Evolutionary conservation across 2,329 filamentous ascomycete genomes (phyloP).

Genomic region (Corynespora cassiicola): DNA sequence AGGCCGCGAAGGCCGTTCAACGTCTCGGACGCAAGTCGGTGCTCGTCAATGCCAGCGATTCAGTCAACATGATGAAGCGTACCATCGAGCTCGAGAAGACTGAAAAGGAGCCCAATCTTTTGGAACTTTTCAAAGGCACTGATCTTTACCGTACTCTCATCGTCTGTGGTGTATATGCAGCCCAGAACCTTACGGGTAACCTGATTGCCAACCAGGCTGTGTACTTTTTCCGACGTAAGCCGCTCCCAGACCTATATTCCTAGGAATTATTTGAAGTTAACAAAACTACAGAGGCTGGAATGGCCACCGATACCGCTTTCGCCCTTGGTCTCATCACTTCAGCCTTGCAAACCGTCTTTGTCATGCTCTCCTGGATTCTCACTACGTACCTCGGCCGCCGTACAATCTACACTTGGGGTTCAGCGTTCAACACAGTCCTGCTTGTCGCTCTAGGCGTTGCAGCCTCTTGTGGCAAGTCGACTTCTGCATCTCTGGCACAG

Average conservation of each 20-base stretch:
- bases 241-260: conserved; percentile 10
- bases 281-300: conserved; percentile 64
- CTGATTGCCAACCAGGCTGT: conserved; percentile 69
- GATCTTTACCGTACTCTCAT: conserved; percentile 13
- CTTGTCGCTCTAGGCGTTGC: conserved; percentile 66
- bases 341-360: conserved; percentile 65
- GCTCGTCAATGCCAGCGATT: conserved; percentile 48
- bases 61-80: conserved; percentile 66
- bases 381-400: conserved; percentile 69
- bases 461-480: conserved; percentile 55
- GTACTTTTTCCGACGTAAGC: conserved; percentile 65
- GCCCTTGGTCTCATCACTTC: conserved; percentile 70
- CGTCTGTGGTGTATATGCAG: conserved; percentile 59
- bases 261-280: conserved; percentile 28
- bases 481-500: conserved; percentile 59
- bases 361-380: conserved; percentile 72
- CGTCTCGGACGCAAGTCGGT: conserved; percentile 56
- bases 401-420: conserved; percentile 69
- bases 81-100: conserved; percentile 61
- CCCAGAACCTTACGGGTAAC: conserved; percentile 68
- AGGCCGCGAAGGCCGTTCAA: conserved; percentile 55
- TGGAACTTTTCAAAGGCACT: conserved; percentile 8
- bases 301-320: conserved; percentile 62
- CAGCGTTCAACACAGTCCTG: conserved; percentile 59
- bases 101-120: conserved; percentile 53